Evolutionary conservation across 139 green algal species (phyloP).

Genomic region (Parachlorella kessleri): DNA sequence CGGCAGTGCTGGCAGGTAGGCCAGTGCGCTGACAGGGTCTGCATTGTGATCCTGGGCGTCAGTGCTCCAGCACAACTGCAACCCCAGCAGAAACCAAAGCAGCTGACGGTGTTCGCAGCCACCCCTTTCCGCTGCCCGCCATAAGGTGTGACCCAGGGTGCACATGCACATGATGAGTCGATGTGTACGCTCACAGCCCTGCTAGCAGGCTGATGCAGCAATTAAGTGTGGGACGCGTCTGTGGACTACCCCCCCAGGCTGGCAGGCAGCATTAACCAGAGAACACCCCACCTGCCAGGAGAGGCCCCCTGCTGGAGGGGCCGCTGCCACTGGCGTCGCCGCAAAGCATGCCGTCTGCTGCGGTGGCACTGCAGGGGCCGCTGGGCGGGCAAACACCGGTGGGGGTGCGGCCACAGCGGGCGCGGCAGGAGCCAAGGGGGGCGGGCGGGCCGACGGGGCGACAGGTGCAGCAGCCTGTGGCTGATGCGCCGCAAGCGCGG

Average conservation of each 20-base stretch:
- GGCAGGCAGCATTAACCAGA: neutral
- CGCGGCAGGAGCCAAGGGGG: neutral
- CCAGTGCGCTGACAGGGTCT: neutral
- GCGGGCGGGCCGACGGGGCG: too few species aligned
- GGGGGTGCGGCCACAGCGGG: too few species aligned
- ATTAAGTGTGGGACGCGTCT: too few species aligned
- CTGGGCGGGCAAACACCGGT: neutral
- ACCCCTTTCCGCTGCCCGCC: neutral
- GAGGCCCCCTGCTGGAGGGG: neutral
- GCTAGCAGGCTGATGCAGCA: neutral
- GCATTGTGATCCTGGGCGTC: conserved; percentile 15
- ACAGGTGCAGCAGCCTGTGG: neutral
- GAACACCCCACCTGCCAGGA: too few species aligned
- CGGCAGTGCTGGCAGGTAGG: conserved; percentile 16
- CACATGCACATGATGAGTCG: too few species aligned
- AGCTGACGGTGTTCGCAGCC: neutral
- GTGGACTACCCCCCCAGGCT: neutral
- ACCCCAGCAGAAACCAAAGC: too few species aligned
- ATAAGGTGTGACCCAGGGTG: too few species aligned
- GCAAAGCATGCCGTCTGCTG: neutral
- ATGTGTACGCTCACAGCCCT: too few species aligned
- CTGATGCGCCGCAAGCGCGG: neutral
- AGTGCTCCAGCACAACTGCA: conserved; percentile 32
- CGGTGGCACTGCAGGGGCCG: neutral
- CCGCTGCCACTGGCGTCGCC: neutral